phyloP scores from a whole-genome alignment of 108 stramenopile genomes.

The Nitzschia sp. region DNA sequence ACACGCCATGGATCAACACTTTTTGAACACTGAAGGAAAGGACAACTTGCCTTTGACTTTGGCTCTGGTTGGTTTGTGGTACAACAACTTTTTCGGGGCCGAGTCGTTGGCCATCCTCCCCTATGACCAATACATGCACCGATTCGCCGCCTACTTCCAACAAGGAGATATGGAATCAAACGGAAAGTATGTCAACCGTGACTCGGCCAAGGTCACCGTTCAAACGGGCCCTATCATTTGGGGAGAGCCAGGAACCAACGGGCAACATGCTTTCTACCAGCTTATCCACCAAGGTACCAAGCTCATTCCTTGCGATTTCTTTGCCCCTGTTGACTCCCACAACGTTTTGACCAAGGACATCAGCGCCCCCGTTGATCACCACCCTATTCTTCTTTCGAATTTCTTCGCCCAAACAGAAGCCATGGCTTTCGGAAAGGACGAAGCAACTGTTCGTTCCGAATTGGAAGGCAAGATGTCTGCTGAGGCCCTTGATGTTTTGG shows the following conservation, averaged over 20 bases:
- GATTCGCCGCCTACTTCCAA: conserved; percentile 97
- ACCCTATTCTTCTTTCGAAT: conserved; percentile 98
- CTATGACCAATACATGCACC: conserved; percentile 93
- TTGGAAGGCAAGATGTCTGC: conserved; percentile 59
- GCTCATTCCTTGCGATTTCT: conserved; percentile 93
- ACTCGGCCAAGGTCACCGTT: conserved; percentile 53
- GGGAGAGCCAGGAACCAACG: conserved; percentile 98
- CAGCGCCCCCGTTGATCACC: conserved; percentile 85
- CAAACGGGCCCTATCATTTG: conserved; percentile 89
- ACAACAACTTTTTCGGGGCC: conserved; percentile 96
- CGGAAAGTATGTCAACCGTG: conserved; percentile 89
- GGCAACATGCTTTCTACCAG: conserved; percentile 99
- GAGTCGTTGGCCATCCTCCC: conserved; percentile 91
- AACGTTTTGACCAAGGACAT: conserved; percentile 55
- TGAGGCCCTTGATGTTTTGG: conserved; percentile 72
- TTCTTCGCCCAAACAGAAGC: conserved; percentile 99
- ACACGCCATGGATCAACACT: conserved; percentile 97
- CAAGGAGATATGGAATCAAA: conserved; percentile 99
- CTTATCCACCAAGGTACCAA: conserved; percentile 93
- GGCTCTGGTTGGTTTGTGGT: conserved; percentile 96
- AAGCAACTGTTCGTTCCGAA: conserved; percentile 47
- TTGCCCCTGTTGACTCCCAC: conserved; percentile 86
- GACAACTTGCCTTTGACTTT: conserved; percentile 95
- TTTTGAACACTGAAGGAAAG: conserved; percentile 84
- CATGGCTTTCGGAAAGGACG: conserved; percentile 86